Evolutionary conservation across 306 rosid species (phyloP).

Genomic region (Cicer chorassanicum): DNA sequence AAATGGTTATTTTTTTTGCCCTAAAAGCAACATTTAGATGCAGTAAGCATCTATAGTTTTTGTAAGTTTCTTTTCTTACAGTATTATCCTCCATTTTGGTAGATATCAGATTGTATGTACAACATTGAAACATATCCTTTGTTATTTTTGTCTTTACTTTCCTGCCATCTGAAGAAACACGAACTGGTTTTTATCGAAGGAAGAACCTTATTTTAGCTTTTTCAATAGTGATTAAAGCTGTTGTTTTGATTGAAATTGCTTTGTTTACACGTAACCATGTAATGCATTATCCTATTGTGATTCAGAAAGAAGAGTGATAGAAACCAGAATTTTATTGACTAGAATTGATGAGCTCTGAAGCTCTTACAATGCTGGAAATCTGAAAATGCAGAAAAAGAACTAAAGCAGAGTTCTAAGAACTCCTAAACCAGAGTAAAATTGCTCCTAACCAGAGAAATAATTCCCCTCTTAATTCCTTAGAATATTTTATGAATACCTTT

Average conservation of each 20-base stretch:
- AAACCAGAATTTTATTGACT: too few species aligned
- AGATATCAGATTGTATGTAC: background rate
- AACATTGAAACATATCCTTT: background rate
- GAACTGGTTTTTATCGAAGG: conserved; percentile 27
- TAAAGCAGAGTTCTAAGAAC: too few species aligned
- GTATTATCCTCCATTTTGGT: background rate
- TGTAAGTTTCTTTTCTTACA: background rate
- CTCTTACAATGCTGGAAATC: too few species aligned
- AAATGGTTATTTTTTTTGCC: background rate
- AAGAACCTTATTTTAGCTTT: conserved; percentile 17
- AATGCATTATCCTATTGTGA: conserved; percentile 30
- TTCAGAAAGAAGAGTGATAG: conserved; percentile 75
- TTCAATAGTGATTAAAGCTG: conserved; percentile 23
- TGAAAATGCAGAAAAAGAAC: too few species aligned
- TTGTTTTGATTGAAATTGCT: conserved; percentile 29
- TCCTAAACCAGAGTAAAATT: too few species aligned
- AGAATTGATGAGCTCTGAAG: too few species aligned
- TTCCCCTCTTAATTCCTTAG: too few species aligned
- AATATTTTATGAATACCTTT: too few species aligned
- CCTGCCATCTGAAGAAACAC: background rate
- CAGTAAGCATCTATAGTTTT: background rate
- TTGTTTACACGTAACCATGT: conserved; percentile 21
- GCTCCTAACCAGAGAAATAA: too few species aligned
- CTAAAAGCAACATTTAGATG: background rate
- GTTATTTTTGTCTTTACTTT: conserved; percentile 24